Evolutionary conservation across 257 asterid species (phyloP), one percentile per base, ranked within the genome.

Genomic region (Hygrophila difformis): DNA sequence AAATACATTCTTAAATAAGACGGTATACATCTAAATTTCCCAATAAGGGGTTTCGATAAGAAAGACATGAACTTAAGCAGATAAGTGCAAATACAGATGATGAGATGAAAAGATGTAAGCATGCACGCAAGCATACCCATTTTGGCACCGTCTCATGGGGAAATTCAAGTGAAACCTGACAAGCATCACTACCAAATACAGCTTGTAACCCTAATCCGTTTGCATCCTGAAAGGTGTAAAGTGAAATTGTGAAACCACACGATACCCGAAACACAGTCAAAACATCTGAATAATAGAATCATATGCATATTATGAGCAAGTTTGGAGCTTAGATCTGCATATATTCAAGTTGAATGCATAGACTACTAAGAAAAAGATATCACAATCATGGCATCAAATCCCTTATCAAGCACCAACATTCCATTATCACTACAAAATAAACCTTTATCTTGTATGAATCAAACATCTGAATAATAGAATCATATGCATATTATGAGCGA

Each of bases 181-280:
- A 91, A 50, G 56, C 29, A 63, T 80, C 87, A 55, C 56, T 67
- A 42, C 86, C 84, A 17, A 60, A 61, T 51, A 56, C 74, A 57
- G 94, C 96, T 73, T 76, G 87, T 56, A 86, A 67, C 53, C 99
- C 99, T 66, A 91, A 76, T 67, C 99, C 99, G 82, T 91, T 91
- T 44, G 84, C 84, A 61, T 74, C 69, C 99, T 91, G 93, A 72
- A 70, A 31, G 42, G 56, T 48, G 12, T 40, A 45, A 20, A 52
- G 50, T 41, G 26, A 40, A 51, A 15, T 64, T 22, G 24, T 44
- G 6, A 38, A 54, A 48, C 31, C 15, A 21, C 18, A 39, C 11
- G n/a, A 26, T n/a, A n/a, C n/a, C n/a, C n/a, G n/a, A n/a, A n/a
- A 31, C n/a, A 22, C 16, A n/a, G n/a, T 12, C 31, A 18, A 20